A percentile compares a stretch with the other conserved stretches of the same genome.
These are phyloP conservation scores for Pichia sp. DNA, from an alignment of 1,139 yeast species.

Conservation along the genomic window DNA sequence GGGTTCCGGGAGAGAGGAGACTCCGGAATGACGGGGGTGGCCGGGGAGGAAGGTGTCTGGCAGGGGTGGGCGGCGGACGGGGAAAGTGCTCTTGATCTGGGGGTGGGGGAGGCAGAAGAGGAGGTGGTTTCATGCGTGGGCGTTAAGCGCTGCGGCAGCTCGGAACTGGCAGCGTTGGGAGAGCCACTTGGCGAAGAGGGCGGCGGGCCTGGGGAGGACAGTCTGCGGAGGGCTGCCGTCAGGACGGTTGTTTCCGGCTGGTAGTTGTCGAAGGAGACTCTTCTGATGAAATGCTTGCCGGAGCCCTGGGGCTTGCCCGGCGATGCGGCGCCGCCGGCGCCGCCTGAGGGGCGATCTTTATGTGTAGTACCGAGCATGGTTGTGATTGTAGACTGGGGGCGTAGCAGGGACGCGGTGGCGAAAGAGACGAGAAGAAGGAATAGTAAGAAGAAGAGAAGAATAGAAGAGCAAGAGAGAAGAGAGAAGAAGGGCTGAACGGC, in stretches of 20 bases:
- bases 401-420: too few relatives aligned
- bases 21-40: background rate
- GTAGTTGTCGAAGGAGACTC: constrained; percentile 24
- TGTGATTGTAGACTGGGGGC: too few relatives aligned
- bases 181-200: background rate
- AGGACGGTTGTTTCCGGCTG: constrained; percentile 11
- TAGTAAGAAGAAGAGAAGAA: too few relatives aligned
- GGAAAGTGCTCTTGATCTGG: background rate
- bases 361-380: background rate
- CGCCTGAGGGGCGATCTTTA: background rate
- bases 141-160: background rate
- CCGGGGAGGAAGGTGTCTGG: background rate
- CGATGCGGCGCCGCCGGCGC: background rate
- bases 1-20: background rate
- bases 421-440: too few relatives aligned
- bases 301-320: background rate
- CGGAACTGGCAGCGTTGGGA: background rate
- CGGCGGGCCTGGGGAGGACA: too few relatives aligned
- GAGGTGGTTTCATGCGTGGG: background rate
- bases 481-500: background rate
- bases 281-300: background rate
- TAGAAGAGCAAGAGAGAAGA: background rate
- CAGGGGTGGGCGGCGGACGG: background rate
- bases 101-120: background rate
- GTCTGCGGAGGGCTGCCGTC: background rate